Evolutionary conservation across 176 grass and related monocot species (phyloP), one percentile per base, ranked within the genome.

Genomic region (Eleusine indica): DNA sequence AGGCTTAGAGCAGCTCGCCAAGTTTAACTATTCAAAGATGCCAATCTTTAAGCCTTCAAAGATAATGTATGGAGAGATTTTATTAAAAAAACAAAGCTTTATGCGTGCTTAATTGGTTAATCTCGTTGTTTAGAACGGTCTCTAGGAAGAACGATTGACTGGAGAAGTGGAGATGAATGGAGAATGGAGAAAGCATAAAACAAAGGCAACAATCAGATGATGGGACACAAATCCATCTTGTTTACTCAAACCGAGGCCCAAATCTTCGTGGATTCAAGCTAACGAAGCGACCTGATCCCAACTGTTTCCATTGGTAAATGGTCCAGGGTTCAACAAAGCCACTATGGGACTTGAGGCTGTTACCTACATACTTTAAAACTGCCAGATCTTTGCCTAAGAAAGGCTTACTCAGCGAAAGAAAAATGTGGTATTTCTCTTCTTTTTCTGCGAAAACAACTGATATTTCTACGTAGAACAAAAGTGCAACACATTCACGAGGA

Each of bases 111-210:
- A 86, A 81, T 61, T 25, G 9, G 9, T 82, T 71, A 74, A 75
- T 8, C 61, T 75, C 22, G 53, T 46, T 70, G 43, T 6, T 70
- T 75, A 76, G 51, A 76, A 77, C 51, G 53, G 72, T 79, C 66
- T 28, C 42, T 71, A 65, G 68, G 57, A 87, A 87, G 29, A 82
- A 82, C 19, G 42, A 48, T 65, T 64, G 66, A 73, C 40, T 52
- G 54, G 42, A 21, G 30, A 69, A 40, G 52, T 64, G 53, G 53
- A 29, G 40, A 69, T 42, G 53, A 21, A n/a, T 61, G 18, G 40
- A 51, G 51, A 7, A 7, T 39, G 41, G 66, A 66, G 17, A 35
- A 37, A 35, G 32, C 32, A 35, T 35, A 35, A 35, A 81, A 62
- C 66, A 76, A 38, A 76, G 39, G 49, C 5, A 60, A 35, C 42